A percentile compares a stretch with the other conserved stretches of the same genome.
Evolutionary conservation across 768 basidiomycete species (phyloP).

Genomic region (Lenzites betulinus): DNA sequence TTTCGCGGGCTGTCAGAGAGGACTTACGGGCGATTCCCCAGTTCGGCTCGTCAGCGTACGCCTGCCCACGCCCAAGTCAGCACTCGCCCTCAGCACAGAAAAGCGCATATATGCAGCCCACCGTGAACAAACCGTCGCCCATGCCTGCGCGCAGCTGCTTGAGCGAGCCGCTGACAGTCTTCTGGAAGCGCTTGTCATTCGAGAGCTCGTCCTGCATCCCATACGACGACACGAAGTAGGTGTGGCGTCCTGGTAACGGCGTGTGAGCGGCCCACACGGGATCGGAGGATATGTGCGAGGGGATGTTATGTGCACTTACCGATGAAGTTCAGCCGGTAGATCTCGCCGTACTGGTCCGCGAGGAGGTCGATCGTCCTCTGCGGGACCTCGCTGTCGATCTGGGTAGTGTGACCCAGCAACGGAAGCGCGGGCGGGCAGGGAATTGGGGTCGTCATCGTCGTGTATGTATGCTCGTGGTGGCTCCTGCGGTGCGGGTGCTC

Average conservation of each 20-base stretch:
- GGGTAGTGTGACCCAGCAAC: constrained; percentile 43
- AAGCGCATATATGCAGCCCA: constrained; percentile 7
- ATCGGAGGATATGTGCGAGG: neutral
- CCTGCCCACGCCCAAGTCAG: constrained; percentile 20
- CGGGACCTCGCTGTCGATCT: constrained; percentile 40
- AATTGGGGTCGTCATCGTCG: constrained; percentile 39
- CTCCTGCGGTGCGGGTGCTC: too few relatives aligned
- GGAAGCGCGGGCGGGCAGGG: constrained; percentile 46
- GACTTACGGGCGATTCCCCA: constrained; percentile 48
- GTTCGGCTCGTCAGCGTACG: constrained; percentile 44
- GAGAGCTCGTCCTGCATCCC: constrained; percentile 44
- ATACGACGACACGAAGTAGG: constrained; percentile 37
- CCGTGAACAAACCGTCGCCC: constrained; percentile 46
- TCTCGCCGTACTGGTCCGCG: constrained; percentile 45
- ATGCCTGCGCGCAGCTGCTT: constrained; percentile 38
- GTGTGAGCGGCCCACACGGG: neutral
- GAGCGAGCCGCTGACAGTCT: constrained; percentile 38
- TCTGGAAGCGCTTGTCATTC: constrained; percentile 46
- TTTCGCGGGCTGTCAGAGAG: neutral
- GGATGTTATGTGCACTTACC: constrained; percentile 28
- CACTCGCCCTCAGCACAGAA: neutral
- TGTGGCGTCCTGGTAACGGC: constrained; percentile 26
- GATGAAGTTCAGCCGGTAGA: constrained; percentile 40
- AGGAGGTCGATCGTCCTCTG: constrained; percentile 38
- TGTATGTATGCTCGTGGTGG: neutral